Percentiles rank a stretch among this genome's conserved stretches.
These are phyloP conservation scores for Suillus weaverae DNA, from an alignment of 768 basidiomycete species.

Conservation along the genomic window DNA sequence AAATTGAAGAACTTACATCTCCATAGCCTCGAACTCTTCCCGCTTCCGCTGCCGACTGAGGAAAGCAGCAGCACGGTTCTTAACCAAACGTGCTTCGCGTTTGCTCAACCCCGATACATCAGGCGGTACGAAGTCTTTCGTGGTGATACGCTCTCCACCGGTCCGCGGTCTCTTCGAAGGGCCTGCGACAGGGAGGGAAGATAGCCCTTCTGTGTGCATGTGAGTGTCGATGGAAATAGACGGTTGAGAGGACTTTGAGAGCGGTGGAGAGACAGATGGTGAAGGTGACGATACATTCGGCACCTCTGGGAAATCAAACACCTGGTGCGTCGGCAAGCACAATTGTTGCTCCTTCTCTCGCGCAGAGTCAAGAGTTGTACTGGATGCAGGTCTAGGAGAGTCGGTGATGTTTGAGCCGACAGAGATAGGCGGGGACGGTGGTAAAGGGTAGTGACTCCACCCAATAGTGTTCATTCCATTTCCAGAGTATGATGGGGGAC, in stretches of 20 bases:
- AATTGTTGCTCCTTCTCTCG: constrained; percentile 48
- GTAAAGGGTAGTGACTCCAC: constrained; percentile 49
- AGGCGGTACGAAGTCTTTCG: constrained; percentile 85
- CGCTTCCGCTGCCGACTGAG: constrained; percentile 88
- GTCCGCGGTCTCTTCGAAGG: constrained; percentile 48
- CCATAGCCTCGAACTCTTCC: constrained; percentile 91
- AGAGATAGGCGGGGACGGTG: constrained; percentile 51
- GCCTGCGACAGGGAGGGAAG: constrained; percentile 34
- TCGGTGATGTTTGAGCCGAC: constrained; percentile 43
- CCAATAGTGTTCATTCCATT: constrained; percentile 39
- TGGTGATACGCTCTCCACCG: constrained; percentile 49
- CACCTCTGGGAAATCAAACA: constrained; percentile 60
- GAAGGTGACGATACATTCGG: constrained; percentile 36
- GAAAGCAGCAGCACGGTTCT: constrained; percentile 91
- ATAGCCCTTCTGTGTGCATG: not conserved
- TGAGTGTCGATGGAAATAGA: constrained; percentile 35
- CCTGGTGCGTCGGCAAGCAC: constrained; percentile 70
- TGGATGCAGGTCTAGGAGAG: constrained; percentile 45
- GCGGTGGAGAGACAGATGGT: constrained; percentile 32
- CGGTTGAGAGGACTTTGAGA: constrained; percentile 32
- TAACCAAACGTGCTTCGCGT: constrained; percentile 87
- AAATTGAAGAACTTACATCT: constrained; percentile 60
- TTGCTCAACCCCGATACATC: constrained; percentile 87
- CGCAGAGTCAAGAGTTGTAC: constrained; percentile 43
- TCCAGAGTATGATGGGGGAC: constrained; percentile 36